phyloP scores from a whole-genome alignment of 306 rosid species.

The Cercis canadensis region DNA sequence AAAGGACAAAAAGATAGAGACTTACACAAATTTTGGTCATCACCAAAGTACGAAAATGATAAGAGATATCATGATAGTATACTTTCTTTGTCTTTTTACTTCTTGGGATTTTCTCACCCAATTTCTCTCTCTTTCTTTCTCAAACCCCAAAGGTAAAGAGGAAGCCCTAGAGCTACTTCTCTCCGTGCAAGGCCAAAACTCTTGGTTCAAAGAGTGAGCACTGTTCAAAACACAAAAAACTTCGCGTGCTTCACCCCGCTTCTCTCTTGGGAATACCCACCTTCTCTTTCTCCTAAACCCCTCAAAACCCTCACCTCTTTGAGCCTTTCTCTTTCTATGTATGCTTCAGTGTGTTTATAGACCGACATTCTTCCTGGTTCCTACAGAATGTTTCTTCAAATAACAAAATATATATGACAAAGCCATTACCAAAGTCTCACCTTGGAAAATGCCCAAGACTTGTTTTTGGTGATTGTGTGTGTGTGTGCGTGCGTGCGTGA shows the following conservation, averaged over 20 bases:
- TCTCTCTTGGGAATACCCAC: constrained; percentile 48
- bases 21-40: constrained; percentile 39
- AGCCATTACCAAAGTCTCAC: constrained; percentile 20
- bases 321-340: not conserved
- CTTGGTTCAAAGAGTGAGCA: constrained; percentile 63
- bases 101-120: constrained; percentile 56
- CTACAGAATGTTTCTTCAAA: constrained; percentile 42
- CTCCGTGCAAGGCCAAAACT: constrained; percentile 46
- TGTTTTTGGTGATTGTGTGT: not conserved
- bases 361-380: constrained; percentile 66
- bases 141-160: constrained; percentile 43
- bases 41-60: constrained; percentile 50
- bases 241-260: constrained; percentile 54
- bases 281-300: constrained; percentile 42
- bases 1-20: constrained; percentile 14
- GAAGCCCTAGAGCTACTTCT: constrained; percentile 16
- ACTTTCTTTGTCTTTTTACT: constrained; percentile 56
- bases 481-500: constrained; percentile 23
- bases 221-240: constrained; percentile 45
- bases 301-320: constrained; percentile 5
- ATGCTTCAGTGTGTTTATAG: constrained; percentile 31
- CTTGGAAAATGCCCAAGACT: constrained; percentile 39
- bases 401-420: constrained; percentile 26
- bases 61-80: constrained; percentile 62
- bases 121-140: constrained; percentile 36